Conservation (phyloP, 1,284 basidiomycete species). For the Boletus smithii region DNA sequence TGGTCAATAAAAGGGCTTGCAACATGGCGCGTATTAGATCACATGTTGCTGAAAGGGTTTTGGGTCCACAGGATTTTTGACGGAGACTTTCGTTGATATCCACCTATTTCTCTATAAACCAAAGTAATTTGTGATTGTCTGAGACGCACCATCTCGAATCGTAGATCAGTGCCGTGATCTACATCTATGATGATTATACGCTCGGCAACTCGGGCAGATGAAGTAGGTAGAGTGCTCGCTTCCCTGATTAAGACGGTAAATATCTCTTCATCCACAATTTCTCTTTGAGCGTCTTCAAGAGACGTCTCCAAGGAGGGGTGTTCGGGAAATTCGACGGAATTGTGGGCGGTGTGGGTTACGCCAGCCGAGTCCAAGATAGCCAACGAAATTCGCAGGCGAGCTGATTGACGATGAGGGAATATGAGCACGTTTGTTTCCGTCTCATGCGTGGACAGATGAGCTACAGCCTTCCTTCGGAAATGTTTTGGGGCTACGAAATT, state of each 20-base stretch:
- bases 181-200: conserved; percentile 70
- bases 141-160: conserved; percentile 45
- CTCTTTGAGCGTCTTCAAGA: conserved; percentile 59
- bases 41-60: conserved; percentile 46
- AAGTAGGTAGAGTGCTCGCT: conserved; percentile 66
- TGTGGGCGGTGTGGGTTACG: conserved; percentile 36
- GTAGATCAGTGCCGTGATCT: conserved; percentile 62
- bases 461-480: conserved; percentile 64
- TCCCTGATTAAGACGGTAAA: conserved; percentile 69
- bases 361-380: conserved; percentile 37
- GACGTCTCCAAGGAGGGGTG: conserved; percentile 45
- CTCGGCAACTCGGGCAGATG: conserved; percentile 71
- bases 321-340: conserved; percentile 35
- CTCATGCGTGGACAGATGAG: conserved; percentile 55
- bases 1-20: too few species aligned
- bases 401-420: conserved; percentile 60
- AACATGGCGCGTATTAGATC: conserved; percentile 65
- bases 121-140: conserved; percentile 1
- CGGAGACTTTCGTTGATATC: conserved; percentile 27
- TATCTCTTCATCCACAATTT: conserved; percentile 75
- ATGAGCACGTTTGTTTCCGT: conserved; percentile 44
- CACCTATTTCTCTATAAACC: conserved; percentile 28
- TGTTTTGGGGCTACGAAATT: conserved; percentile 50
- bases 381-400: conserved; percentile 58
- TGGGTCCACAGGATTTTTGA: conserved; percentile 8